Conservation (phyloP, 768 basidiomycete species). For the Boletellus ananas region DNA sequence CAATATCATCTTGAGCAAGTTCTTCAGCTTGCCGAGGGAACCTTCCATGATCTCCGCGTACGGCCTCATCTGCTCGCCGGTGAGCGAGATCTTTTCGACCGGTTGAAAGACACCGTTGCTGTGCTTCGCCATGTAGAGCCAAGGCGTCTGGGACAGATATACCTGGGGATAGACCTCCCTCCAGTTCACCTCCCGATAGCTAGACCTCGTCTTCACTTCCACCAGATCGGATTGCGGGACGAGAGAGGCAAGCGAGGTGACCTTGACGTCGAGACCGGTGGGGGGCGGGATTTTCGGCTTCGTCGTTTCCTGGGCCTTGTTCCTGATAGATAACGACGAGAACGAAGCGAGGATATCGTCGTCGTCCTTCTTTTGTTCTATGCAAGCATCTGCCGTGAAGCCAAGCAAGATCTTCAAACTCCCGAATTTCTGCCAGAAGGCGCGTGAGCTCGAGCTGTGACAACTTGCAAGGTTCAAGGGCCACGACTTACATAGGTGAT, state of each 20-base stretch:
- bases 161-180: slow-evolving; percentile 60
- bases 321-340: slow-evolving; percentile 19
- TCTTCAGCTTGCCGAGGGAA: slow-evolving; percentile 26
- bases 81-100: slow-evolving; percentile 45
- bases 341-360: slow-evolving; percentile 28
- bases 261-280: slow-evolving; percentile 17
- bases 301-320: background rate
- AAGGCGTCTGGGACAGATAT: slow-evolving; percentile 63
- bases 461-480: background rate
- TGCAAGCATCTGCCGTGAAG: slow-evolving; percentile 50
- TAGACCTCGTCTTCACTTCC: slow-evolving; percentile 34
- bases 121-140: slow-evolving; percentile 60
- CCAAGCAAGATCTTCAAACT: slow-evolving; percentile 57
- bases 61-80: slow-evolving; percentile 24
- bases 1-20: slow-evolving; percentile 37
- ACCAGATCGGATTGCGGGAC: slow-evolving; percentile 36
- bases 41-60: slow-evolving; percentile 19
- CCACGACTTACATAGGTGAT: slow-evolving; percentile 51
- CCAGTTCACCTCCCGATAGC: slow-evolving; percentile 46
- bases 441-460: background rate
- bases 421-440: slow-evolving; percentile 45
- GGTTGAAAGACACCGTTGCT: slow-evolving; percentile 47
- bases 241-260: slow-evolving; percentile 24
- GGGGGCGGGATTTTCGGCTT: background rate
- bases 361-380: slow-evolving; percentile 15